Base-by-base conservation (phyloP, 2,329 filamentous ascomycete genomes). In the Didymella pinodella region DNA sequence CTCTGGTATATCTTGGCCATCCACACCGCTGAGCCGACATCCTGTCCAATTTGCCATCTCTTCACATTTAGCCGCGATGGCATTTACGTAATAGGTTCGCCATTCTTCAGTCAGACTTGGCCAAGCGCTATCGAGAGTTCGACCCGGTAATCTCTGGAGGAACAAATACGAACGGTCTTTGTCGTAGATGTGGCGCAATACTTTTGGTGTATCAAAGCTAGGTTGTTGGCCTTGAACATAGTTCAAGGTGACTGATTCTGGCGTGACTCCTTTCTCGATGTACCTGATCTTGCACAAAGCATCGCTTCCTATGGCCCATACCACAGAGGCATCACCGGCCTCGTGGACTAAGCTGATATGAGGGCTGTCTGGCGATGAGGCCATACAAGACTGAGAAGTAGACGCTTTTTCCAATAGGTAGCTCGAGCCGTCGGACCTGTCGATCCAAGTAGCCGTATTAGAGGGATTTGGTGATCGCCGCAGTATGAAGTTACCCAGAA, bases 281-380 rank as follows among this genome's bases (percentile, higher is more conserved):
- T 64, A 50, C 47, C 58, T 64, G 48, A 69, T 49, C 45, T 71
- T 71, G 54, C 63, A 69, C 29, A 71, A 59, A 18, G 63, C 68
- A 25, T n/a, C 55, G 41, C 60, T 57, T 29, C 66, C 63, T 22
- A 68, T 54, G 26, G 62, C 59, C 59, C 61, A 71, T 12, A 68
- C 63, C 2, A 65, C 66, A 26, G 67, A 69, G 53, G 50, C 38
- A 54, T 66, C 54, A 8, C 65, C 65, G 40, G 61, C 61, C 43
- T 71, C 62, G 29, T 71, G 63, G 8, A 67, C 59, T 22, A 66
- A 57, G 40, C 48, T 50, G 29, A 61, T 56, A 41, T 63, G 43
- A 47, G 63, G 54, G 59, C 56, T 51, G 56, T 65, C 28, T n/a
- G 18, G 12, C 7, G 47, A 43, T n/a, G 44, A 32, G 32, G 44